Evolutionary conservation across 257 asterid species (phyloP).

Genomic region (Solanum dulcamara): DNA sequence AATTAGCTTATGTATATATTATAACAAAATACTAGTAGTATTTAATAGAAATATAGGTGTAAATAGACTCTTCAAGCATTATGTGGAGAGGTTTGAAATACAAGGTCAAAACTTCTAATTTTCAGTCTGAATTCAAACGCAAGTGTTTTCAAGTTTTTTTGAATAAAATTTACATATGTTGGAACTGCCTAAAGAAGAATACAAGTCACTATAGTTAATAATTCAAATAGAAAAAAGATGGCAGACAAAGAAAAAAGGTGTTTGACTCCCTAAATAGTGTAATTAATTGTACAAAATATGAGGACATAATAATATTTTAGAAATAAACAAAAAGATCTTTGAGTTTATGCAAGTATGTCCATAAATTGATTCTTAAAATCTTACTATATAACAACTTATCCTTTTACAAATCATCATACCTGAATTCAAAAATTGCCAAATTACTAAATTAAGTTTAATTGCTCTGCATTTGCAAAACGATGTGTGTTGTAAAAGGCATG

Average conservation of each 20-base stretch:
- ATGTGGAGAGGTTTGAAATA: background rate
- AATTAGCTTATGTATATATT: too few species aligned
- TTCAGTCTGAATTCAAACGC: background rate
- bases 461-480: background rate
- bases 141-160: background rate
- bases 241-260: background rate
- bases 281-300: background rate
- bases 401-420: background rate
- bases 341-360: background rate
- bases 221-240: background rate
- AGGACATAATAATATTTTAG: background rate
- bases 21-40: too few species aligned
- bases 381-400: background rate
- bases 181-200: background rate
- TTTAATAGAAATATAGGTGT: too few species aligned
- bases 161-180: background rate
- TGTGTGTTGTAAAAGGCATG: background rate
- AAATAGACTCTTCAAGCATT: too few species aligned
- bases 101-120: background rate
- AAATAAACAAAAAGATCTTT: background rate
- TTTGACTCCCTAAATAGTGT: background rate
- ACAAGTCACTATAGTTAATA: background rate
- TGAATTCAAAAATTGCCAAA: background rate
- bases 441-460: background rate
- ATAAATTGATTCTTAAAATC: background rate